Evolutionary conservation across 2,329 filamentous ascomycete genomes (phyloP).

Genomic region (Lecanoromycetidae sp.): DNA sequence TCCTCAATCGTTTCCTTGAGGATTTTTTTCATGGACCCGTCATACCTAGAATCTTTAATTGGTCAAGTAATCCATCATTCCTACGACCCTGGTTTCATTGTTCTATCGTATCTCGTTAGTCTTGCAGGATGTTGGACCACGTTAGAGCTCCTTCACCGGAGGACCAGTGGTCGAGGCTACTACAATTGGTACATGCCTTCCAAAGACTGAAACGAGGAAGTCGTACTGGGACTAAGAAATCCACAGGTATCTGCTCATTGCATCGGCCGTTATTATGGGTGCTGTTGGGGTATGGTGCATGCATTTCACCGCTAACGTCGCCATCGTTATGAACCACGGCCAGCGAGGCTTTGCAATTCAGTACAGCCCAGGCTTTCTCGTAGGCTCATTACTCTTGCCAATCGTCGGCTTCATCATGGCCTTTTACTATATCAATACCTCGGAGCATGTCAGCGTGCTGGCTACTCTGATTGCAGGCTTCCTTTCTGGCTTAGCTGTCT

Average conservation of each 20-base stretch:
- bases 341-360: constrained; percentile 53
- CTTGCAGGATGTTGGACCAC: constrained; percentile 66
- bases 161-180: constrained; percentile 55
- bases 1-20: background rate
- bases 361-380: constrained; percentile 61
- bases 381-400: constrained; percentile 67
- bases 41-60: background rate
- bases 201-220: too few species aligned
- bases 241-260: constrained; percentile 49
- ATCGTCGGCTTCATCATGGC: constrained; percentile 61
- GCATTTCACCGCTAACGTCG: constrained; percentile 76
- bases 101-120: constrained; percentile 57
- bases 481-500: constrained; percentile 62
- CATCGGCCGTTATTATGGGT: constrained; percentile 58
- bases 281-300: constrained; percentile 65
- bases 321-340: constrained; percentile 58
- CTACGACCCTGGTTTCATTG: constrained; percentile 51
- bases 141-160: constrained; percentile 66
- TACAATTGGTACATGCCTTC: constrained; percentile 48
- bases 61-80: background rate
- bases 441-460: constrained; percentile 45
- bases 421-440: constrained; percentile 56
- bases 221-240: background rate
- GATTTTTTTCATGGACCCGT: background rate
- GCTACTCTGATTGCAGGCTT: constrained; percentile 52